A percentile compares a stretch with the other conserved stretches of the same genome.
Conservation (phyloP, 2,329 filamentous ascomycete species). For the Trichoderma hamatum region DNA sequence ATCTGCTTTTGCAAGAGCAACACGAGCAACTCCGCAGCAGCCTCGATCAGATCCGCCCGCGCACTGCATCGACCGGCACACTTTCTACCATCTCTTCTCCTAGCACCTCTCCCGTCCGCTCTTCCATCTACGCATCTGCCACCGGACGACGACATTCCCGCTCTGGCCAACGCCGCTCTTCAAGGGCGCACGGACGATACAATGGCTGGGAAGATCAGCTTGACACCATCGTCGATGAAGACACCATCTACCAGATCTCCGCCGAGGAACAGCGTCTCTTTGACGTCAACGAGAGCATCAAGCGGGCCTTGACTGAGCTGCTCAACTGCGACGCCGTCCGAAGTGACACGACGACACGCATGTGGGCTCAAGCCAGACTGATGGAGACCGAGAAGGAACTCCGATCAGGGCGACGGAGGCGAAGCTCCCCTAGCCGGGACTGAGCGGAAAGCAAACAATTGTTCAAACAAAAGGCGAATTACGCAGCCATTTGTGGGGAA, state of each 20-base stretch:
- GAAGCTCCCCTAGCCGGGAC: slow-evolving; percentile 44
- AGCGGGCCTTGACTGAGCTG: slow-evolving; percentile 62
- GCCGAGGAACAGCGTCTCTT: slow-evolving; percentile 57
- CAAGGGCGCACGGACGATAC: slow-evolving; percentile 38
- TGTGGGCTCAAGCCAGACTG: slow-evolving; percentile 61
- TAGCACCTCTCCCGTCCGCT: slow-evolving; percentile 62
- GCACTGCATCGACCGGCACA: slow-evolving; percentile 39
- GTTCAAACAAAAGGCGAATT: slow-evolving; percentile 2
- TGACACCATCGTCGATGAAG: slow-evolving; percentile 51
- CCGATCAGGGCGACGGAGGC: slow-evolving; percentile 54
- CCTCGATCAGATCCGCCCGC: slow-evolving; percentile 55
- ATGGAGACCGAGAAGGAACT: slow-evolving; percentile 65
- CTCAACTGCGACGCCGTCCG: slow-evolving; percentile 62
- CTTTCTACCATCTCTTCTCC: slow-evolving; percentile 52
- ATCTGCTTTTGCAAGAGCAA: slow-evolving; percentile 56
- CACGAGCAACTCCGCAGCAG: slow-evolving; percentile 56
- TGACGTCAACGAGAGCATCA: slow-evolving; percentile 63
- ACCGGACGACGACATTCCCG: slow-evolving; percentile 45
- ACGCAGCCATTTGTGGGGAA: slow-evolving; percentile 11
- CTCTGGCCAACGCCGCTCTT: slow-evolving; percentile 24
- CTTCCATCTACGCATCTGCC: slow-evolving; percentile 44
- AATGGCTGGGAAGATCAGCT: slow-evolving; percentile 43
- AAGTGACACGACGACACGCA: slow-evolving; percentile 54
- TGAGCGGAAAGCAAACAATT: not conserved
- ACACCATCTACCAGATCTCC: slow-evolving; percentile 53